These are phyloP conservation scores for Arthrobotrys entomopaga DNA, from an alignment of 2,329 filamentous ascomycete species.

Conservation along the genomic window DNA sequence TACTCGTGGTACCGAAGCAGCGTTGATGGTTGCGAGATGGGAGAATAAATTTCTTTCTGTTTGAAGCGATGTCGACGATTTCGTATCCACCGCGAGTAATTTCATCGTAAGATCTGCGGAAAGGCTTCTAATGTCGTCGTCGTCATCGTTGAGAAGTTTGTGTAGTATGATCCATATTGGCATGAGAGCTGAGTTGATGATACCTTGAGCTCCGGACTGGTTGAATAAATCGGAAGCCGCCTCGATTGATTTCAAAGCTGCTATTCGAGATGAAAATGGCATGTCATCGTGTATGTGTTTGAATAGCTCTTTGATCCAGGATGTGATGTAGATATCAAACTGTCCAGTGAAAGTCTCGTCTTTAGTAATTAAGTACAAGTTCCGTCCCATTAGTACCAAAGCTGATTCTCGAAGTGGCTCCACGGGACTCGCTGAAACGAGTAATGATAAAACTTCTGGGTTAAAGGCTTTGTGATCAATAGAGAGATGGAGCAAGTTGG, in stretches of 20 bases:
- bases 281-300: slow-evolving; percentile 59
- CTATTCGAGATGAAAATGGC: slow-evolving; percentile 74
- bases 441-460: not conserved
- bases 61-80: slow-evolving; percentile 33
- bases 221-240: slow-evolving; percentile 64
- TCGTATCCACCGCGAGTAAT: slow-evolving; percentile 61
- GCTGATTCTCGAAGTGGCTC: slow-evolving; percentile 53
- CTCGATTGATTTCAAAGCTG: slow-evolving; percentile 69
- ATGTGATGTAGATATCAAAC: not conserved
- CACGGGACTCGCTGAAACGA: slow-evolving; percentile 15
- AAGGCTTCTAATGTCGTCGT: slow-evolving; percentile 82
- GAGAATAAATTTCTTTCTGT: slow-evolving; percentile 26
- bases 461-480: slow-evolving; percentile 7
- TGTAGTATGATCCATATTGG: slow-evolving; percentile 74
- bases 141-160: slow-evolving; percentile 84
- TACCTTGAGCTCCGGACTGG: slow-evolving; percentile 57
- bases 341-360: not conserved
- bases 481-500: slow-evolving; percentile 37
- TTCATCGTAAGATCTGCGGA: slow-evolving; percentile 64
- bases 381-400: slow-evolving; percentile 27
- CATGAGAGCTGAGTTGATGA: slow-evolving; percentile 63
- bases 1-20: not conserved
- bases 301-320: slow-evolving; percentile 41
- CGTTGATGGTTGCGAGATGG: slow-evolving; percentile 16
- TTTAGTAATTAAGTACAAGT: slow-evolving; percentile 2